phyloP scores from a whole-genome alignment of 129 eudicot genomes.

The Centella asiatica region DNA sequence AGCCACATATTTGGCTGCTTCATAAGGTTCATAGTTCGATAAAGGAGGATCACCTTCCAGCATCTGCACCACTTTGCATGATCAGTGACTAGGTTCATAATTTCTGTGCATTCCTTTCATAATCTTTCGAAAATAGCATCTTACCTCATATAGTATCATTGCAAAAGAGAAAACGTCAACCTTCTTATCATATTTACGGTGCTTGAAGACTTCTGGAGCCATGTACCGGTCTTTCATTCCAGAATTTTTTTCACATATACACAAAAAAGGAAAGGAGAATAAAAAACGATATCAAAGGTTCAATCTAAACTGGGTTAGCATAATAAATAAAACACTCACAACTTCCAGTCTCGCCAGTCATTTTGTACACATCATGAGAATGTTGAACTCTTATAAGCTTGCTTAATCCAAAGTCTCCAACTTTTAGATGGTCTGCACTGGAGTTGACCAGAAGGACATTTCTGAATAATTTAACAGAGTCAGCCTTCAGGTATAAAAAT shows the following conservation, averaged over 20 bases:
- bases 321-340: constrained; percentile 43
- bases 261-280: neutral
- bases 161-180: constrained; percentile 97
- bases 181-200: constrained; percentile 90
- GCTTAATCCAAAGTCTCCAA: constrained; percentile 96
- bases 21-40: constrained; percentile 74
- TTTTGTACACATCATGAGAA: constrained; percentile 84
- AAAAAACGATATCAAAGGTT: constrained; percentile 6
- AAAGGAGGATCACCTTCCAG: constrained; percentile 96
- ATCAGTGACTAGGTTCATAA: neutral
- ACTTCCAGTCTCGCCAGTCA: constrained; percentile 99
- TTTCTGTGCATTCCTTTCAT: constrained; percentile 2
- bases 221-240: constrained; percentile 69
- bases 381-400: constrained; percentile 83
- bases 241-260: constrained; percentile 3
- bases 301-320: neutral
- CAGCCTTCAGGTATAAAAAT: constrained; percentile 1
- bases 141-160: constrained; percentile 93
- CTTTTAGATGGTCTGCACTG: constrained; percentile 92
- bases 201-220: constrained; percentile 99
- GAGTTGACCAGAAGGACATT: constrained; percentile 92
- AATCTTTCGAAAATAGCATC: neutral
- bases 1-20: constrained; percentile 82
- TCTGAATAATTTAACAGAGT: constrained; percentile 34
- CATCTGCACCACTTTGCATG: constrained; percentile 47